Conservation (phyloP, 148 eudicot species). For the Rhododendron henanense region DNA sequence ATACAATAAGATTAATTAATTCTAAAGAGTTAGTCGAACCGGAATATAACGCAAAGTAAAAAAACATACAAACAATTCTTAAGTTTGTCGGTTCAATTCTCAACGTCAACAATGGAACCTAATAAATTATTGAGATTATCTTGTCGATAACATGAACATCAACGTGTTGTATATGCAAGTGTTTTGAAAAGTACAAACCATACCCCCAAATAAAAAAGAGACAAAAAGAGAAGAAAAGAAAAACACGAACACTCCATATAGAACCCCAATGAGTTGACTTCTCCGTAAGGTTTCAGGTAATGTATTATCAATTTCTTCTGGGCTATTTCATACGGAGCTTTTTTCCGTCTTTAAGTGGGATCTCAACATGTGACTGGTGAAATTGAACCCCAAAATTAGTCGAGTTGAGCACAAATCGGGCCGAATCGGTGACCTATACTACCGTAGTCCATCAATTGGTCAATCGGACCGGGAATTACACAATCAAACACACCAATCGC, state of each 20-base stretch:
- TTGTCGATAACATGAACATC: neutral
- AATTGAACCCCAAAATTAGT: no score
- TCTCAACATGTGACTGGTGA: no score
- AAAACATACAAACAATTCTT: no score
- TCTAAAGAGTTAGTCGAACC: neutral
- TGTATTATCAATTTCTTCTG: neutral
- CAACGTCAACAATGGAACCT: neutral
- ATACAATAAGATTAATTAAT: neutral
- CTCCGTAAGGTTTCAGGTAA: neutral
- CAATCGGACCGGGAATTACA: neutral
- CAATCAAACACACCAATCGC: neutral
- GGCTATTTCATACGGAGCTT: no score
- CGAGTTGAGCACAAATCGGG: rapidly evolving
- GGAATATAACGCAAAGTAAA: no score
- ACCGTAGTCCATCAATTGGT: neutral
- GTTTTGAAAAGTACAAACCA: no score
- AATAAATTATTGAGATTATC: neutral
- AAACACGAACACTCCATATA: neutral
- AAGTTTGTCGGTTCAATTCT: no score
- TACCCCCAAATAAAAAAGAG: neutral
- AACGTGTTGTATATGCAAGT: neutral
- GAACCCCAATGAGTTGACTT: no score
- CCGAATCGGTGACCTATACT: no score
- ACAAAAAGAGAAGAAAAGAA: no score
- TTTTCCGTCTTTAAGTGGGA: neutral